Conservation (phyloP, 306 rosid genomes). For the Begonia peltatifolia region DNA sequence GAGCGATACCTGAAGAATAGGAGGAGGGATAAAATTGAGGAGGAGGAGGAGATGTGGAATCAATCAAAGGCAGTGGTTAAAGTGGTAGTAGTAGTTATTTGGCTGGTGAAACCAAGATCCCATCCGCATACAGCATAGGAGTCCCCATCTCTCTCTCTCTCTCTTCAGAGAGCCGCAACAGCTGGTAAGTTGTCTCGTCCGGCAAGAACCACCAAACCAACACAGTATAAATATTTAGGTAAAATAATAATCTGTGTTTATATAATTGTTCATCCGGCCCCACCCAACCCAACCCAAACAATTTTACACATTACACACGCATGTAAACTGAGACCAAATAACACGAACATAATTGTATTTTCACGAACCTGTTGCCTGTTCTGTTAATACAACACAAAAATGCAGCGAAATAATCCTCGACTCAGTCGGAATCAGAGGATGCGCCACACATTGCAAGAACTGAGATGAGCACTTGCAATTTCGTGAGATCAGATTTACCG, state of each 20-base stretch:
- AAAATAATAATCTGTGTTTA: neutral
- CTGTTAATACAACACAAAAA: too few relatives aligned
- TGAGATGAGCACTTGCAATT: too few relatives aligned
- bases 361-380: too few relatives aligned
- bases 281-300: too few relatives aligned
- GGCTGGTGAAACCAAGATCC: constrained; percentile 47
- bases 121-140: constrained; percentile 43
- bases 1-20: constrained; percentile 26
- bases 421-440: too few relatives aligned
- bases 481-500: too few relatives aligned
- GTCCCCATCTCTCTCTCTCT: constrained; percentile 33
- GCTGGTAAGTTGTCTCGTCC: constrained; percentile 82
- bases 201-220: constrained; percentile 56
- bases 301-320: too few relatives aligned
- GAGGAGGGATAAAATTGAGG: constrained; percentile 12
- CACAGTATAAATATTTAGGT: constrained; percentile 22
- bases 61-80: constrained; percentile 35
- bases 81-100: constrained; percentile 24
- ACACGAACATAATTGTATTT: too few relatives aligned
- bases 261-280: too few relatives aligned
- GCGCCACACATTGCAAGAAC: too few relatives aligned
- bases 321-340: too few relatives aligned
- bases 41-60: constrained; percentile 3
- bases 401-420: too few relatives aligned
- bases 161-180: constrained; percentile 62